phyloP scores from a whole-genome alignment of 768 basidiomycete genomes.

The Leccinum fibrillosum region DNA sequence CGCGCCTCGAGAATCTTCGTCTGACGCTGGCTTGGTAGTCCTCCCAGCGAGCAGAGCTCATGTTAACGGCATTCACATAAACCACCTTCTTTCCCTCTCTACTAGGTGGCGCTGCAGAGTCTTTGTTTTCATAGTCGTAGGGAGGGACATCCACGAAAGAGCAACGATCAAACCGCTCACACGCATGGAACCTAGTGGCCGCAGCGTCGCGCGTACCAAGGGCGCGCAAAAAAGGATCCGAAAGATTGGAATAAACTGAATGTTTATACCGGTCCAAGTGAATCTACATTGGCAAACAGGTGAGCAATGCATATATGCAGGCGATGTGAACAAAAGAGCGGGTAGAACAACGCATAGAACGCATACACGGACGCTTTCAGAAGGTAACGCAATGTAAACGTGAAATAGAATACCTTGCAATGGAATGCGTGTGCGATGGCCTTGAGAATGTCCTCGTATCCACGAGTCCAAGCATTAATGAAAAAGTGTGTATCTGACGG shows the following conservation, averaged over 20 bases:
- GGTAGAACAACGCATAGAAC: background rate
- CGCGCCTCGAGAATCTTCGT: slow-evolving; percentile 40
- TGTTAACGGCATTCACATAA: slow-evolving; percentile 80
- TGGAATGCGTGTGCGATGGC: slow-evolving; percentile 67
- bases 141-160: slow-evolving; percentile 47
- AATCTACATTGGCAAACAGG: slow-evolving; percentile 45
- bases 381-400: background rate
- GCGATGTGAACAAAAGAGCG: slow-evolving; percentile 9
- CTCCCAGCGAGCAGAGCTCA: slow-evolving; percentile 59
- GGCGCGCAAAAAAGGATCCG: slow-evolving; percentile 58
- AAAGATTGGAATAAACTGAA: slow-evolving; percentile 52
- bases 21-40: slow-evolving; percentile 42
- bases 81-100: slow-evolving; percentile 59
- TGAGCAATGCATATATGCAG: slow-evolving; percentile 12
- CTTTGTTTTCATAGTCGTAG: slow-evolving; percentile 14
- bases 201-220: slow-evolving; percentile 60
- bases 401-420: slow-evolving; percentile 41
- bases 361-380: background rate
- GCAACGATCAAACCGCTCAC: slow-evolving; percentile 81
- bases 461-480: slow-evolving; percentile 94
- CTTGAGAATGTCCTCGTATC: slow-evolving; percentile 89
- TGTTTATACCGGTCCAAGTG: slow-evolving; percentile 91
- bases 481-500: slow-evolving; percentile 73
- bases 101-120: slow-evolving; percentile 31
- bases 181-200: slow-evolving; percentile 87